Base-by-base conservation (phyloP, 2,329 filamentous ascomycete genomes). In the Botrytis paeoniae region DNA sequence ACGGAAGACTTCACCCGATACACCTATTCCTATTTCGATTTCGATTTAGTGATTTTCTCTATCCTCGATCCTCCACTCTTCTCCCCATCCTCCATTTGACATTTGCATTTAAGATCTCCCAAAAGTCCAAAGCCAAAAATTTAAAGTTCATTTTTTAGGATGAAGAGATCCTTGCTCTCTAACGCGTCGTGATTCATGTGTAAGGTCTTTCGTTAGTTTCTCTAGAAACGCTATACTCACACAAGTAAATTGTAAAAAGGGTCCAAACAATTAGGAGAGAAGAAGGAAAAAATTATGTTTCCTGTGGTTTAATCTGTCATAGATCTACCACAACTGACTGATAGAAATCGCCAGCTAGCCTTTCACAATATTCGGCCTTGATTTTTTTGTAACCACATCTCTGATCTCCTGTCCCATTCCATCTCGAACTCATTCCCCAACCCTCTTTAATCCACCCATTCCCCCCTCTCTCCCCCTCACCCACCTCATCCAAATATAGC, bases 401-500 rank as follows among this genome's bases (percentile, higher is more conserved):
- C 68, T 73, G 68, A 75, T 45, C 68, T 37, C 66, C 61, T 65
- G n/a, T 61, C 41, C 18, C 70, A 71, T 64, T 60, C 71, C 43
- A 54, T n/a, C 48, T 54, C 48, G 25, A 54, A 54, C 12, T 54
- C 25, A 54, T 7, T 54, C 48, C 68, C 74, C 73, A 10, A 35
- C 51, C 41, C 18, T 39, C 51, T 59, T 39, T 39, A 39, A 20
- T 70, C 25, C 4, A 6, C 4, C 12, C 48, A n/a, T 20, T 12
- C 6, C 25, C 22, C 48, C 20, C 25, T 7, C 25, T 54, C 25
- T 54, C 25, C 5, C 12, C 25, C 14, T 57, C 51, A 18, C 51
- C n/a, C 5, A 29, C 3, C 60, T 71, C 35, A 76, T 86, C 83
- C 94, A 77, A 93, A 86, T 48, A 95, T 82, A 57, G 92, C 87